phyloP scores from a whole-genome alignment of 75 land plant genomes.

The Selaginella moellendorffii region DNA sequence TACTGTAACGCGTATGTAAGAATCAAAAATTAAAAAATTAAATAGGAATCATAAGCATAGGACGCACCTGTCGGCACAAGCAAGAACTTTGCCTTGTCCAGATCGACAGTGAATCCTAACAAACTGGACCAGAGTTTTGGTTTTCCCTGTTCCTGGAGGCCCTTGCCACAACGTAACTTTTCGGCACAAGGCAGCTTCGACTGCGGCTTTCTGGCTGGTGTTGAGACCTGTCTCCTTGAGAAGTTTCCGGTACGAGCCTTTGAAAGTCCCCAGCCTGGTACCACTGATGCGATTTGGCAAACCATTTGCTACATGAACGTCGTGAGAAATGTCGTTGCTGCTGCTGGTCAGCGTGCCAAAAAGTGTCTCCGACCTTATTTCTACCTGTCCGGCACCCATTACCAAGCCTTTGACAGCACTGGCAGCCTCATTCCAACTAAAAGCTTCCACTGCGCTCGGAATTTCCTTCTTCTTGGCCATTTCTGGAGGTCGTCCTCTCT shows the following conservation, averaged over 20 bases:
- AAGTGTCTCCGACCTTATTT: too few relatives aligned
- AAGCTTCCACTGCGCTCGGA: background rate
- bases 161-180: slow-evolving; percentile 27
- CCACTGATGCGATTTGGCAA: slow-evolving; percentile 26
- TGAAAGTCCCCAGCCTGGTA: slow-evolving; percentile 18
- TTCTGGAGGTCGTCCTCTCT: slow-evolving; percentile 18
- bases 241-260: slow-evolving; percentile 13
- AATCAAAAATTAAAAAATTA: background rate
- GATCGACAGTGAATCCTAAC: slow-evolving; percentile 18
- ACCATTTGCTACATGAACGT: slow-evolving; percentile 11
- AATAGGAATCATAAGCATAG: background rate
- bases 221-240: slow-evolving; percentile 16
- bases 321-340: too few relatives aligned
- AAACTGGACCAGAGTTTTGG: slow-evolving; percentile 20
- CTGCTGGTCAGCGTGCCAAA: too few relatives aligned
- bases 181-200: slow-evolving; percentile 21
- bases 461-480: background rate
- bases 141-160: slow-evolving; percentile 35
- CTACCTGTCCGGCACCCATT: slow-evolving; percentile 3
- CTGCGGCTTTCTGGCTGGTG: slow-evolving; percentile 21
- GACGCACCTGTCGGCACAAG: slow-evolving; percentile 32
- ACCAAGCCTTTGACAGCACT: slow-evolving; percentile 16
- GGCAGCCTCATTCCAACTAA: slow-evolving; percentile 18
- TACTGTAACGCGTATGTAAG: slow-evolving; percentile 15
- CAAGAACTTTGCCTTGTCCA: slow-evolving; percentile 30